Evolutionary conservation across 768 basidiomycete species (phyloP).

Genomic region (Boletus eberwhitei): DNA sequence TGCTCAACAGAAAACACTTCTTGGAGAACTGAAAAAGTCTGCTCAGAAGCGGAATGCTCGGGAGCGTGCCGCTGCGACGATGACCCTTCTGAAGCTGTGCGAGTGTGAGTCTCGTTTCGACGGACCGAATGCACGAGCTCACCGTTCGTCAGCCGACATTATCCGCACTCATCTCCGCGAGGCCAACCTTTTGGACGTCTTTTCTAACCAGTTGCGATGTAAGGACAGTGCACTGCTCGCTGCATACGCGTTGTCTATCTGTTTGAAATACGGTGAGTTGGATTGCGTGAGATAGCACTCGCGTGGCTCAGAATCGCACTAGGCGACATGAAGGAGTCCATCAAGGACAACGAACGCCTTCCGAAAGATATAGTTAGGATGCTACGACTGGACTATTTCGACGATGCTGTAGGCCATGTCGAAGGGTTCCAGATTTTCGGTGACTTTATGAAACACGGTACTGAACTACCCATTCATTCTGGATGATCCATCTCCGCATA

Average conservation of each 20-base stretch:
- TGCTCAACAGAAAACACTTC: conserved; percentile 4
- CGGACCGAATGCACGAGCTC: not conserved
- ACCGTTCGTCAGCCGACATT: conserved; percentile 1
- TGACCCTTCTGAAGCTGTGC: conserved; percentile 21
- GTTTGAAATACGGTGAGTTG: conserved; percentile 16
- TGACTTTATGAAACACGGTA: conserved; percentile 21
- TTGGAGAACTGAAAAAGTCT: conserved; percentile 6
- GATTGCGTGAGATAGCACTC: not conserved
- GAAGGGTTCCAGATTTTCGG: conserved; percentile 26
- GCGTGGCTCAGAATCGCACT: not conserved
- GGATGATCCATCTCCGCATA: not conserved
- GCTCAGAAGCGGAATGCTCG: not conserved
- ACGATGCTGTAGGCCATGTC: conserved; percentile 21
- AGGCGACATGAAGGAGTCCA: conserved; percentile 14
- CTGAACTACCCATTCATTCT: not conserved
- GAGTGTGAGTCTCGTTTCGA: conserved; percentile 10
- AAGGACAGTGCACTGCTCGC: conserved; percentile 20
- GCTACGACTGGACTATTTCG: conserved; percentile 23
- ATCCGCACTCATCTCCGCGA: conserved; percentile 12
- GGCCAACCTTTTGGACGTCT: conserved; percentile 1
- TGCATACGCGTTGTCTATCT: conserved; percentile 18
- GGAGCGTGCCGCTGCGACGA: conserved; percentile 22
- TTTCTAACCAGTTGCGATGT: conserved; percentile 14
- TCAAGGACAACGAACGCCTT: conserved; percentile 6
- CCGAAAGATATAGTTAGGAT: conserved; percentile 21